Base-by-base conservation (phyloP, 768 basidiomycete species). In the Kwoniella newhampshirensis region DNA sequence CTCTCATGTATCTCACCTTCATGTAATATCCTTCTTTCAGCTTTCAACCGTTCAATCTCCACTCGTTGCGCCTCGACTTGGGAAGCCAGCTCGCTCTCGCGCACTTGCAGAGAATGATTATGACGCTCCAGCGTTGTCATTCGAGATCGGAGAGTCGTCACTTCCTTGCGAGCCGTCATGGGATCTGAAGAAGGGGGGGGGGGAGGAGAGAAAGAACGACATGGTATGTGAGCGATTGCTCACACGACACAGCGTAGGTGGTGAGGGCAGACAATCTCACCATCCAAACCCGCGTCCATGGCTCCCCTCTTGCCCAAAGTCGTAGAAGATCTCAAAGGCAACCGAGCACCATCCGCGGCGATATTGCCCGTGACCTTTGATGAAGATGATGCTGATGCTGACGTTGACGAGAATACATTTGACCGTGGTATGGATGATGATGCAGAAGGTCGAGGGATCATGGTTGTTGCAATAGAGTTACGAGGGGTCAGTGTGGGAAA, bases 21-120 rank as follows among this genome's bases (percentile, higher is more conserved):
- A 23, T 46, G 46, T 20, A 73, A 53, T 27, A 68, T 36, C 35
- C 64, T 62, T 40, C 71, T 44, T 52, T 74, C 67, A 13, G 55
- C 47, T 43, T 63, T 66, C 18, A 72, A 41, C 36, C 56, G 43
- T 26, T 68, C 68, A 21, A 67, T 67, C 50, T 71, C 64, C 1
- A 62, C 26, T 45, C 64, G 37, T 32, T 68, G 64, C 30, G 50
- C 63, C 18, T 61, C 62, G 4, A 71, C 54, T 13, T 41, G 27
- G 3, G 48, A 25, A 17, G 56, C 63, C 9, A 57, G 57, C 17
- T 47, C 40, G 21, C 51, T 43, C 5, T 59, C 46, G 3, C 39
- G 36, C 4, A 39, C 56, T 48, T 67, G 56, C 7, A 72, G 57
- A 8, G 59, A 26, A 30, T 54, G 42, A n/a, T 63, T 60, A 12